phyloP scores from a whole-genome alignment of 495 filamentous ascomycete genomes.

The Neurospora sp. region DNA sequence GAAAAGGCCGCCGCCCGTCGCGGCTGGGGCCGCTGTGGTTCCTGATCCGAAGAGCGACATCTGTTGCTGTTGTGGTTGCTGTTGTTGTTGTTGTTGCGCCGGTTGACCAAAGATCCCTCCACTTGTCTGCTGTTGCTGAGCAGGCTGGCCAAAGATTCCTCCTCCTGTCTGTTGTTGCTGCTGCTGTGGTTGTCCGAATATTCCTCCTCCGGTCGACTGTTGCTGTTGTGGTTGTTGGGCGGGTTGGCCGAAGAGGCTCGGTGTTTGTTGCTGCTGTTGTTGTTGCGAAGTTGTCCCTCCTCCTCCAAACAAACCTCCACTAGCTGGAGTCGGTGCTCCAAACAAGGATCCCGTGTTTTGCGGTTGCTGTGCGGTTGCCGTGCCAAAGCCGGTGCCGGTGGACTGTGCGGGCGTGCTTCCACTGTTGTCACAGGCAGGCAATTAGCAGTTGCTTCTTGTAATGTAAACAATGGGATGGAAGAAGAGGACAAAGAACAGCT shows the following conservation, averaged over 20 bases:
- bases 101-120: slow-evolving; percentile 7
- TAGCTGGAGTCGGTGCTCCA: slow-evolving; percentile 14
- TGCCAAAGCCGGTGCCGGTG: slow-evolving; percentile 42
- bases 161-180: slow-evolving; percentile 24
- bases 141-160: slow-evolving; percentile 16
- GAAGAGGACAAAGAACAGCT: slow-evolving; percentile 11
- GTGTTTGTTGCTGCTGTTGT: slow-evolving; percentile 11
- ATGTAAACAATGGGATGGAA: not conserved
- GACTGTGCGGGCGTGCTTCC: slow-evolving; percentile 30
- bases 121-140: slow-evolving; percentile 14
- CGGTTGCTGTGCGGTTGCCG: slow-evolving; percentile 20
- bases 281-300: slow-evolving; percentile 11
- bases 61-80: not conserved
- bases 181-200: slow-evolving; percentile 11
- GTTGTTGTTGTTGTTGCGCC: slow-evolving; percentile 17
- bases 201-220: slow-evolving; percentile 2
- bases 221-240: slow-evolving; percentile 18
- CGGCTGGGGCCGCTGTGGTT: slow-evolving; percentile 2
- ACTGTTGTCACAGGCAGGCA: slow-evolving; percentile 14
- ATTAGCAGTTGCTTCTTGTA: slow-evolving; percentile 1
- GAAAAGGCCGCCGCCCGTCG: slow-evolving; percentile 19
- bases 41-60: not conserved
- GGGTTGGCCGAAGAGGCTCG: slow-evolving; percentile 11
- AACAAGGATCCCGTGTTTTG: slow-evolving; percentile 11
- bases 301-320: slow-evolving; percentile 23